Evolutionary conservation across 306 rosid species (phyloP), one percentile per base, ranked within the genome.

Genomic region (Vigna angularis): DNA sequence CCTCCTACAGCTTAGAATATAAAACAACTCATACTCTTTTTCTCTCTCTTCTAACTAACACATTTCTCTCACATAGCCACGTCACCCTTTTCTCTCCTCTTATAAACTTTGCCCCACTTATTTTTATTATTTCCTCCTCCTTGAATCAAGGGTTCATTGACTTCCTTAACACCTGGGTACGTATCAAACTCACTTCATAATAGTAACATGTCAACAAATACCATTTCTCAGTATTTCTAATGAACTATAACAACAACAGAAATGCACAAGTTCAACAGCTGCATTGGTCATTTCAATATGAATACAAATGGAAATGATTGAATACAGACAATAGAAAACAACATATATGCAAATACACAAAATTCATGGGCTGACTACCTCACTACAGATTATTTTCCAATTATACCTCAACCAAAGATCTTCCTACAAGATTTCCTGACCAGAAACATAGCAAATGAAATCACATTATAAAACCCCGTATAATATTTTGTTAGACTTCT

Each of bases 301-400:
- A 62, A 32, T 49, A 64, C 52, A 32, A 7, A 70, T 52, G 71
- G 63, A 69, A 61, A 62, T 38, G 11, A 42, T 11, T 50, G 45
- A 51, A 63, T 40, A 26, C 49, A 71, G 11, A 61, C 65, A 75
- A 70, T 47, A 74, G 28, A 74, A 79, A 70, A 75, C 58, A 64
- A 56, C n/a, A 49, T 71, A 79, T 61, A 49, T 70, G 44, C 47
- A 63, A 24, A 47, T 52, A 64, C 28, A 26, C 28, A 26, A 26
- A 24, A 26, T 61, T 52, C 42, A 56, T 55, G 45, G 26, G 57
- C 2, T 36, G 8, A 30, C 15, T 6, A 58, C 13, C 7, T 63
- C 42, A n/a, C 14, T 61, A 36, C 22, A 16, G 7, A 5, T 44
- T 17, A 38, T 57, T 66, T 15, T 18, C 66, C 47, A 38, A 38